phyloP scores from a whole-genome alignment of 139 green algal genomes.

The Marvania coccoides region DNA sequence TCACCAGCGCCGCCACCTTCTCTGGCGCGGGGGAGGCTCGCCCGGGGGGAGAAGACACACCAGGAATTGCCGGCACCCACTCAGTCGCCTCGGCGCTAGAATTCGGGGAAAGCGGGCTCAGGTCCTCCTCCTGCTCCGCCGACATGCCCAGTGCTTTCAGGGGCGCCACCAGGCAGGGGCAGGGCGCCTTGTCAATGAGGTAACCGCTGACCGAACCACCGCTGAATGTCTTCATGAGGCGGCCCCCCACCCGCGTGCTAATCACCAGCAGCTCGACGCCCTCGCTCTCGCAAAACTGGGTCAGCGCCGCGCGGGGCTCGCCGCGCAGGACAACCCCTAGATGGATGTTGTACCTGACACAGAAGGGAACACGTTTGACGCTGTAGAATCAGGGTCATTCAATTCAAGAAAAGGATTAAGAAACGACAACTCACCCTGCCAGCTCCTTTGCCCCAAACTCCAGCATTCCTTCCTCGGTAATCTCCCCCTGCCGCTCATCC shows the following conservation, averaged over 20 bases:
- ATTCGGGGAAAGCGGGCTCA: too few species aligned
- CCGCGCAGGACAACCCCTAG: slow-evolving; percentile 29
- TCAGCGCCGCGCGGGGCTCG: slow-evolving; percentile 17
- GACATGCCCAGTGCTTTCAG: background rate
- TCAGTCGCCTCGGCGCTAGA: too few species aligned
- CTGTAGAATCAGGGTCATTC: too few species aligned
- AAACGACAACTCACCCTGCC: background rate
- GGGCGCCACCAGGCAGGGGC: slow-evolving; percentile 36
- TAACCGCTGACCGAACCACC: slow-evolving; percentile 20
- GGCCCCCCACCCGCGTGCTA: slow-evolving; percentile 6
- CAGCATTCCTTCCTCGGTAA: slow-evolving; percentile 7
- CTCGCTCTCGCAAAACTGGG: slow-evolving; percentile 25
- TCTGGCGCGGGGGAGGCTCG: background rate
- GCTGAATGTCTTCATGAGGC: slow-evolving; percentile 31
- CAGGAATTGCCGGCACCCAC: too few species aligned
- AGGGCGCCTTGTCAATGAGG: slow-evolving; percentile 34
- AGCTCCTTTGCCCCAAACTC: slow-evolving; percentile 13
- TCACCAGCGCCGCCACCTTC: background rate
- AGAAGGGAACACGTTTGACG: too few species aligned
- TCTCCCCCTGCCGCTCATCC: background rate
- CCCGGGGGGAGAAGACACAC: background rate
- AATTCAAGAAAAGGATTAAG: background rate
- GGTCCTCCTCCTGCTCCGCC: background rate
- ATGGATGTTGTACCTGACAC: slow-evolving; percentile 16
- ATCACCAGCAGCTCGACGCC: slow-evolving; percentile 42